Evolutionary conservation across 331 rosid genomes (phyloP).

Genomic region (Arachis monticola): DNA sequence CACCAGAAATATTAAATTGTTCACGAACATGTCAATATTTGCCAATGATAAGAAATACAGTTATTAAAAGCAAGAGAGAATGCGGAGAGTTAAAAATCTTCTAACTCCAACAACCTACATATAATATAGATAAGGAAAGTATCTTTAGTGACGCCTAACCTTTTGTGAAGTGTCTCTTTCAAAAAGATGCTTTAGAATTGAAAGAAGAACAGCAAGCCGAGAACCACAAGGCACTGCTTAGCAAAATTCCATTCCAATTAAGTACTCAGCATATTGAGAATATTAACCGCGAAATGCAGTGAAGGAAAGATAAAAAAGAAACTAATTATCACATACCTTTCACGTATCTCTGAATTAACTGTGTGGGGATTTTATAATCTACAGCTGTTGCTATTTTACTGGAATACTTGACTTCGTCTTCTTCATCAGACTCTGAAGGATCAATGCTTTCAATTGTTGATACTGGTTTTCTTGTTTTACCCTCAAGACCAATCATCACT

Average conservation of each 20-base stretch:
- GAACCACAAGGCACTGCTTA: conserved; percentile 83
- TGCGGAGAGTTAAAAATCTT: conserved; percentile 3
- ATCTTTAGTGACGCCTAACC: conserved; percentile 45
- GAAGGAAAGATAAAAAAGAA: not conserved
- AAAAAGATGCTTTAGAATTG: conserved; percentile 78
- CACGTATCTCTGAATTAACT: conserved; percentile 75
- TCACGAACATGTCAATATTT: not conserved
- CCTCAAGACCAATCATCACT: conserved; percentile 83
- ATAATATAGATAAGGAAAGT: not conserved
- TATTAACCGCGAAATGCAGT: conserved; percentile 16
- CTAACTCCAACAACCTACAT: conserved; percentile 7
- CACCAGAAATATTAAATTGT: conserved; percentile 6
- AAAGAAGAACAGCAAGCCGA: conserved; percentile 78
- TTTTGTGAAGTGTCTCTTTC: conserved; percentile 72
- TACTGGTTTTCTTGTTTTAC: conserved; percentile 44
- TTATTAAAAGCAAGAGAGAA: conserved; percentile 17
- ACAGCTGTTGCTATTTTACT: conserved; percentile 46
- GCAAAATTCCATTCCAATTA: conserved; percentile 21
- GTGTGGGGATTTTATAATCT: conserved; percentile 81
- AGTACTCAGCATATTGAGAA: conserved; percentile 20
- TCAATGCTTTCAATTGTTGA: conserved; percentile 47
- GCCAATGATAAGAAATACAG: conserved; percentile 22
- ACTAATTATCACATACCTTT: conserved; percentile 59
- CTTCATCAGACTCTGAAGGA: conserved; percentile 53
- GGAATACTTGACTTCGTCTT: conserved; percentile 49